phyloP scores from a whole-genome alignment of 2,329 filamentous ascomycete species.

The Beauveria bassiana region DNA sequence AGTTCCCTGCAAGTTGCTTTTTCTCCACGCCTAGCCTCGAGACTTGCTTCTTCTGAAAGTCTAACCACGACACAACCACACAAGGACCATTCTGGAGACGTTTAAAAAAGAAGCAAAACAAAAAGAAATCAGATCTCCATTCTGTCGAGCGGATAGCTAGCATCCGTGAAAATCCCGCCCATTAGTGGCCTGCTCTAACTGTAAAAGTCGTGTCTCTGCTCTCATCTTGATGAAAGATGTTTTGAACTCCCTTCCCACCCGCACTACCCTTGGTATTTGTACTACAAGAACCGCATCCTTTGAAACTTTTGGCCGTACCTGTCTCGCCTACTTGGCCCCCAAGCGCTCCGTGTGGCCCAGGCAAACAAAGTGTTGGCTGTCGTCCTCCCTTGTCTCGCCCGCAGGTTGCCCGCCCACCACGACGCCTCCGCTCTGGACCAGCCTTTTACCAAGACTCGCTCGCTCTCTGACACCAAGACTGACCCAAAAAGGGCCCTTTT shows the following conservation, averaged over 20 bases:
- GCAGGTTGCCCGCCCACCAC: not conserved
- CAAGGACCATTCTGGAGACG: not conserved
- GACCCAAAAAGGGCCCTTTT: not conserved
- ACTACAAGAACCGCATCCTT: not conserved
- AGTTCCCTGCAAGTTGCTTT: slow-evolving; percentile 2
- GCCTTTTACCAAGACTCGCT: not conserved
- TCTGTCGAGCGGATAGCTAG: not conserved
- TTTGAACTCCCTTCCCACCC: slow-evolving; percentile 5
- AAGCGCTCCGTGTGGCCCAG: slow-evolving; percentile 6
- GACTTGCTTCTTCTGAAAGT: slow-evolving; percentile 5
- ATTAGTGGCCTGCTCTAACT: not conserved
- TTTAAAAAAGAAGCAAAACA: not conserved
- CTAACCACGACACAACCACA: slow-evolving; percentile 4
- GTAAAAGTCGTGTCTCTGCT: slow-evolving; percentile 4
- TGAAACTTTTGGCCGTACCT: not conserved
- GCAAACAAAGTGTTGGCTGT: slow-evolving; percentile 3
- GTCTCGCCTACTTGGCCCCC: slow-evolving; percentile 7
- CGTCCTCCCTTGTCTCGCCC: slow-evolving; percentile 9
- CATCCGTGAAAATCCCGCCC: not conserved
- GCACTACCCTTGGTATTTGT: not conserved
- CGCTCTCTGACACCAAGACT: not conserved
- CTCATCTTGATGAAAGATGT: slow-evolving; percentile 7
- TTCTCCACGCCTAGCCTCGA: not conserved
- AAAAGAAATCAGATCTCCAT: not conserved
- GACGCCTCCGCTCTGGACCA: not conserved